Percentiles rank a stretch among this genome's conserved stretches.
Conservation (phyloP, 139 green algal genomes). For the Gonium pectorale region DNA sequence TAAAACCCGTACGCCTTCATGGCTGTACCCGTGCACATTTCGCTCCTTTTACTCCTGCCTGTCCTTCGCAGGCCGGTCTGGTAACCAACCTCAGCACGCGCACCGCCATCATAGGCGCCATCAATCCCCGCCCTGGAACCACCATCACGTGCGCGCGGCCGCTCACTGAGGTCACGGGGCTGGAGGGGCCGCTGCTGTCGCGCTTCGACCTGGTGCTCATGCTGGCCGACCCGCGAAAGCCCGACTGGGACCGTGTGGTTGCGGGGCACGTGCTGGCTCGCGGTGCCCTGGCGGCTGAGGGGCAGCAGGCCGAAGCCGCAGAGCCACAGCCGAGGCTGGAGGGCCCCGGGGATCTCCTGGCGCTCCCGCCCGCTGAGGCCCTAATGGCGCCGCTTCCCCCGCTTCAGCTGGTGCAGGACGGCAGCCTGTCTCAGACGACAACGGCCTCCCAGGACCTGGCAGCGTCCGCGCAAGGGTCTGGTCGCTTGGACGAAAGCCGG, state of each 20-base stretch:
- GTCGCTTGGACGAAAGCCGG: not conserved
- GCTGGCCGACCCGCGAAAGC: slow-evolving; percentile 74
- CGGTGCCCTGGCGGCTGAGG: no score
- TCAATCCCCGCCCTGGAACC: slow-evolving; percentile 72
- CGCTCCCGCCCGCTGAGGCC: not conserved
- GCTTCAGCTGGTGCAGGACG: no score
- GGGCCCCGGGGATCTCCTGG: not conserved
- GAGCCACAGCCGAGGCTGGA: not conserved
- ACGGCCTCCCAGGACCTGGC: no score
- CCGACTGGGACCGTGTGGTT: slow-evolving; percentile 77
- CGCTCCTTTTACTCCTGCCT: not conserved
- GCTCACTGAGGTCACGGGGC: slow-evolving; percentile 41
- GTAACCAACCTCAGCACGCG: slow-evolving; percentile 87
- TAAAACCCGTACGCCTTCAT: not conserved
- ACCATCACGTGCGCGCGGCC: slow-evolving; percentile 16
- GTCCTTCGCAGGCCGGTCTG: slow-evolving; percentile 78
- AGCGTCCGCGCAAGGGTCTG: no score
- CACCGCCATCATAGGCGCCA: slow-evolving; percentile 75
- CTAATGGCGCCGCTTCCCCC: no score
- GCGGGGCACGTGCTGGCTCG: slow-evolving; percentile 81
- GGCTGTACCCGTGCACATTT: not conserved
- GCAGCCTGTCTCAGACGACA: no score
- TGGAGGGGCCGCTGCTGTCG: slow-evolving; percentile 74
- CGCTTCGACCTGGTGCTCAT: slow-evolving; percentile 95
- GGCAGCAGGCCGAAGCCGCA: not conserved